A percentile compares a stretch with the other conserved stretches of the same genome.
phyloP scores from a whole-genome alignment of 202 grass and related monocot species.

The Musa balbisiana region DNA sequence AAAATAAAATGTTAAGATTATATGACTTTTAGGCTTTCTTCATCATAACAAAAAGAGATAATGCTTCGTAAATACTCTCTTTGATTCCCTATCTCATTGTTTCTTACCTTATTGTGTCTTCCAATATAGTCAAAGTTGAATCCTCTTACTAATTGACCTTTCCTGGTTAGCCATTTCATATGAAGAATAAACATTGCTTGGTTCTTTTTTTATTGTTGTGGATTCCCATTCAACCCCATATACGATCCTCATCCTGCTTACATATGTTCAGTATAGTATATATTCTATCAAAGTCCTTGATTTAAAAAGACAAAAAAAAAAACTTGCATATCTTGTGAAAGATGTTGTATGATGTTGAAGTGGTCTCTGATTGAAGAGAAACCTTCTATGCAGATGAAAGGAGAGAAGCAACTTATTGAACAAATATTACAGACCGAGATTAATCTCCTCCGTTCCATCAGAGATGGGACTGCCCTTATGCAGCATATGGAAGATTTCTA shows the following conservation, averaged over 20 bases:
- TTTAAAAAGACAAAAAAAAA: neutral
- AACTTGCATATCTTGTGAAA: neutral
- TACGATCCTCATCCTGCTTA: neutral
- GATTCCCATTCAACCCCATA: neutral
- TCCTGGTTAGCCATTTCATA: neutral
- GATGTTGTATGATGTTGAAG: neutral
- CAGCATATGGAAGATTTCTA: constrained; percentile 99
- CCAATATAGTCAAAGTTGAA: neutral
- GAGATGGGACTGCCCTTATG: constrained; percentile 98
- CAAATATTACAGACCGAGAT: constrained; percentile 89
- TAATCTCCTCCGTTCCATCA: constrained; percentile 79
- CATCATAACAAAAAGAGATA: no score
- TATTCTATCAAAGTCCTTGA: neutral
- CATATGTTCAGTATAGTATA: neutral
- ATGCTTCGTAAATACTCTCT: no score
- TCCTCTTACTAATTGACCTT: neutral
- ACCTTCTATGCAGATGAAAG: constrained; percentile 68
- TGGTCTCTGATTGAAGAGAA: neutral
- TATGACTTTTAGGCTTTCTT: no score
- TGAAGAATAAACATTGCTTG: neutral
- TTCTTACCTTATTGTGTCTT: neutral
- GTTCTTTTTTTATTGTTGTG: neutral
- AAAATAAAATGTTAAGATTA: no score
- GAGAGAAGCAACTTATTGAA: constrained; percentile 84
- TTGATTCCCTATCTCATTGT: neutral